Percentiles rank a stretch among this genome's conserved stretches.
Conservation (phyloP, 192 early-diverging fungal genomes). For the Anaeromyces robustus region DNA sequence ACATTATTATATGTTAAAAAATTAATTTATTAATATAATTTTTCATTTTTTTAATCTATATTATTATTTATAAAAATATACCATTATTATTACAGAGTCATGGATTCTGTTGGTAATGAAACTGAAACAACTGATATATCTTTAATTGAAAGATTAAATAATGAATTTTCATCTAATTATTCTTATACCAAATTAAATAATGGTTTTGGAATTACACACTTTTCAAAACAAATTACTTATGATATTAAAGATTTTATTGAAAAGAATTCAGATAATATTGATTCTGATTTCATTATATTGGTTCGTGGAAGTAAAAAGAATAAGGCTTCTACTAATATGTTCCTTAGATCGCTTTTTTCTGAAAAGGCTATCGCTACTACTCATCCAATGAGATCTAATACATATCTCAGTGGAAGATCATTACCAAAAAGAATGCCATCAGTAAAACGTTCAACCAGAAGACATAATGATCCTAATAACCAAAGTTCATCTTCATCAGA, state of each 20-base stretch:
- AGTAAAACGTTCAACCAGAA: not conserved
- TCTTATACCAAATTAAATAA: not conserved
- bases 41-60: too few relatives aligned
- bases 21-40: too few relatives aligned
- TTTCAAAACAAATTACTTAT: conserved; percentile 49
- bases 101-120: not conserved
- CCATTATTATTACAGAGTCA: too few relatives aligned
- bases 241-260: conserved; percentile 55
- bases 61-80: too few relatives aligned
- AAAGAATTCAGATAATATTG: conserved; percentile 59
- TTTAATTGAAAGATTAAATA: not conserved
- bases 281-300: conserved; percentile 69
- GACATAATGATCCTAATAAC: conserved; percentile 14
- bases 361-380: not conserved
- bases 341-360: not conserved
- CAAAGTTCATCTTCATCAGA: conserved; percentile 46
- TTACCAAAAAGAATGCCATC: not conserved
- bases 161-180: not conserved
- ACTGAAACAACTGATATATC: not conserved
- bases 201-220: conserved; percentile 71
- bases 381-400: not conserved
- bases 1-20: too few relatives aligned
- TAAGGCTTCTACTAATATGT: not conserved
- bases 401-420: not conserved
- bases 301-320: conserved; percentile 40